A percentile compares a stretch with the other conserved stretches of the same genome.
Conservation (phyloP, 1,284 basidiomycete genomes). For the Salmacisia buchloeana region DNA sequence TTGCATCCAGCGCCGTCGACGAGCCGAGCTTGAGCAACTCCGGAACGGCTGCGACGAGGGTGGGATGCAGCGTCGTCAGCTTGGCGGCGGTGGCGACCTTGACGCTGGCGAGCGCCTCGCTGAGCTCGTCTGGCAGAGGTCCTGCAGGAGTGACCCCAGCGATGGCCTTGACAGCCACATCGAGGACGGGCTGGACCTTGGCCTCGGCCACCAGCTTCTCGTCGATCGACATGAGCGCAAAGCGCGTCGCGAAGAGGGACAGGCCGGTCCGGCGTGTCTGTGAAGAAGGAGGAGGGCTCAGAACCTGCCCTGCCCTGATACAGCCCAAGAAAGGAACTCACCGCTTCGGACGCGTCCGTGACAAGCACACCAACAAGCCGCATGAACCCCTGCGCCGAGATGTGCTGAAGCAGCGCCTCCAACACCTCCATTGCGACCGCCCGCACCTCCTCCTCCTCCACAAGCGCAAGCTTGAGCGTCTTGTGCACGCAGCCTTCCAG, state of each 20-base stretch:
- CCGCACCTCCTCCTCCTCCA: not conserved
- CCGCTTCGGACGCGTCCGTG: not conserved
- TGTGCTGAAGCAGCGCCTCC: not conserved
- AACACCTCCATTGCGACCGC: not conserved
- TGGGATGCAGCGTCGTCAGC: not conserved
- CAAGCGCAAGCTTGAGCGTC: conserved; percentile 5
- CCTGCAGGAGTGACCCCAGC: conserved; percentile 10
- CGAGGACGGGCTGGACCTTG: conserved; percentile 9
- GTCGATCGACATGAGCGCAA: conserved; percentile 19
- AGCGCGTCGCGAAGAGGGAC: conserved; percentile 27
- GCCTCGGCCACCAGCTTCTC: conserved; percentile 10
- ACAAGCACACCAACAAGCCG: not conserved
- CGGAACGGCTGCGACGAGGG: not conserved
- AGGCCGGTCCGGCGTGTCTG: conserved; percentile 22
- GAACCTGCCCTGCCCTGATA: too few relatives aligned
- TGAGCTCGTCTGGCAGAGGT: not conserved
- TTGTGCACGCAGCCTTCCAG: not conserved
- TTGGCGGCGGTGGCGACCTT: not conserved
- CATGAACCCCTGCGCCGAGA: not conserved
- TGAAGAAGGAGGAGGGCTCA: not conserved
- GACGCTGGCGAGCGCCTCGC: not conserved
- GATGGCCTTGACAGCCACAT: conserved; percentile 21
- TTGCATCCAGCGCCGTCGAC: not conserved
- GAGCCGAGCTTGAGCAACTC: not conserved
- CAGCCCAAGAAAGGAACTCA: too few relatives aligned